Evolutionary conservation across 2,329 filamentous ascomycete species (phyloP).

Genomic region (Botrytis paeoniae): DNA sequence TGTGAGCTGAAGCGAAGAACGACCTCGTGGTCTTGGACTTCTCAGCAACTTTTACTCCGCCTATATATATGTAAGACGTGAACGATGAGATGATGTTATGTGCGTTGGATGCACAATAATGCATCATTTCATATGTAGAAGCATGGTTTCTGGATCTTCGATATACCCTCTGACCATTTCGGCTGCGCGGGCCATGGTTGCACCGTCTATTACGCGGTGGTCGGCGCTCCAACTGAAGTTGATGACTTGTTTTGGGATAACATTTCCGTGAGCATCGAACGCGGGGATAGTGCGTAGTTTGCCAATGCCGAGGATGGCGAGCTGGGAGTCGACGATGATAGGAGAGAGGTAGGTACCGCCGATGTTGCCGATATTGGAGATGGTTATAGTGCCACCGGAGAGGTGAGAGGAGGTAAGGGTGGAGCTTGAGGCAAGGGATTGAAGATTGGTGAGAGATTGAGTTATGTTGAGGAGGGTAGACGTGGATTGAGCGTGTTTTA

Average conservation of each 20-base stretch:
- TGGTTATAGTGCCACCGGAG: constrained; percentile 83
- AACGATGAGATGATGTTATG: constrained; percentile 3
- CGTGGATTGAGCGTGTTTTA: constrained; percentile 71
- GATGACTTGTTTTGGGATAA: constrained; percentile 75
- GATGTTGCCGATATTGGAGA: constrained; percentile 95
- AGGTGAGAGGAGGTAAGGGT: constrained; percentile 75
- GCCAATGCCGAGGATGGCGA: constrained; percentile 88
- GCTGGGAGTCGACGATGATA: constrained; percentile 85
- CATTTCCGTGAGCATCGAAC: constrained; percentile 54
- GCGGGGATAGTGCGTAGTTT: constrained; percentile 76
- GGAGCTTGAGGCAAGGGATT: constrained; percentile 68
- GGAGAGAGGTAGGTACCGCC: constrained; percentile 90
- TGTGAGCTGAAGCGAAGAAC: constrained; percentile 7
- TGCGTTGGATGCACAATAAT: not conserved
- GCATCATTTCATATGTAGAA: constrained; percentile 70
- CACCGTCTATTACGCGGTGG: constrained; percentile 90
- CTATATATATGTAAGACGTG: not conserved
- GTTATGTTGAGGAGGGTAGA: constrained; percentile 78
- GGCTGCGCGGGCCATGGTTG: constrained; percentile 88
- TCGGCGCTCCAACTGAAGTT: constrained; percentile 97
- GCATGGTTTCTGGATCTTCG: constrained; percentile 83
- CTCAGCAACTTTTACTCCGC: not conserved
- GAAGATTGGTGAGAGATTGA: constrained; percentile 69
- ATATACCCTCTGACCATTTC: constrained; percentile 74
- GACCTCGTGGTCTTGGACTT: not conserved